Conservation (phyloP, 306 rosid genomes). For the Vigna radiata region DNA sequence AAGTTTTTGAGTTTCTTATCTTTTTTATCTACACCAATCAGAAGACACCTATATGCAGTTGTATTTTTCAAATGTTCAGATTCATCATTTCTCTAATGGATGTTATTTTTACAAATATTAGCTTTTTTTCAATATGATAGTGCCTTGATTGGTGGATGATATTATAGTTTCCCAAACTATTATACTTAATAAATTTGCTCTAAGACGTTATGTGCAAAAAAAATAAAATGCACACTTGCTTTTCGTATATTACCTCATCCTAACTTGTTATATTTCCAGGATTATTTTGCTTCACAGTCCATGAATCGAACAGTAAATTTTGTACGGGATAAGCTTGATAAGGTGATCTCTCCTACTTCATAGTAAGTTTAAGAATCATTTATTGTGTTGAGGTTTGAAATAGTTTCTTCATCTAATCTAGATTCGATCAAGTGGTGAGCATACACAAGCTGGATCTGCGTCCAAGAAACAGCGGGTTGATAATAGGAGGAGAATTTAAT, state of each 20-base stretch:
- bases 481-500: slow-evolving; percentile 85
- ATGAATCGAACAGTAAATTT: slow-evolving; percentile 80
- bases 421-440: slow-evolving; percentile 74
- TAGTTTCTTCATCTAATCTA: slow-evolving; percentile 43
- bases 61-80: neutral
- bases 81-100: slow-evolving; percentile 1
- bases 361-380: slow-evolving; percentile 19
- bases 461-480: slow-evolving; percentile 74
- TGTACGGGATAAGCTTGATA: slow-evolving; percentile 86
- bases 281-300: slow-evolving; percentile 79
- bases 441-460: slow-evolving; percentile 57
- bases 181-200: slow-evolving; percentile 34
- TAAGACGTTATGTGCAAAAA: slow-evolving; percentile 5
- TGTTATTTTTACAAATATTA: neutral
- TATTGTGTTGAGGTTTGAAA: neutral
- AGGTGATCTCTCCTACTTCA: slow-evolving; percentile 58
- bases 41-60: slow-evolving; percentile 8
- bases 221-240: slow-evolving; percentile 9
- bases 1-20: slow-evolving; percentile 23
- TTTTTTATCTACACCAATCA: neutral
- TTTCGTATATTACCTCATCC: slow-evolving; percentile 26
- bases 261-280: slow-evolving; percentile 58
- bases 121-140: slow-evolving; percentile 31
- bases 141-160: slow-evolving; percentile 16
- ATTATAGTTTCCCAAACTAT: slow-evolving; percentile 4